phyloP scores from a whole-genome alignment of 148 eudicot species.

The Camellia lanceoleosa region DNA sequence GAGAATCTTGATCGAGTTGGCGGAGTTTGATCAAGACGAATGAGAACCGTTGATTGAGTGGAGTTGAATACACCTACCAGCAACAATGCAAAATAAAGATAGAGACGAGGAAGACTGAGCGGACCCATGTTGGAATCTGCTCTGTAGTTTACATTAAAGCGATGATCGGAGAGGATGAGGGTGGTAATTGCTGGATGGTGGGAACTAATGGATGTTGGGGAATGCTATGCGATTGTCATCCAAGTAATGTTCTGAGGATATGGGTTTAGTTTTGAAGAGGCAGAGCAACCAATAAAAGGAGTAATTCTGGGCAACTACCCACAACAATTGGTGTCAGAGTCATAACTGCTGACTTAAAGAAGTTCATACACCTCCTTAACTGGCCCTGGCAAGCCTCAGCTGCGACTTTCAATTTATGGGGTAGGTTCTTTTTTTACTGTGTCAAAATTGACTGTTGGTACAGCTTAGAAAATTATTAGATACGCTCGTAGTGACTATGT shows the following conservation, averaged over 20 bases:
- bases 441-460: neutral
- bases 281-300: neutral
- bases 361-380: constrained; percentile 5
- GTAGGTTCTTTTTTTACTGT: neutral
- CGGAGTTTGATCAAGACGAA: constrained; percentile 13
- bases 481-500: too few species aligned
- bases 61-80: neutral
- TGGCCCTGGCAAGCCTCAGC: neutral
- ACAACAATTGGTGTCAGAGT: constrained; percentile 1
- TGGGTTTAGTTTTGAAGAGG: too few species aligned
- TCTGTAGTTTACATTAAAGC: neutral
- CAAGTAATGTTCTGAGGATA: too few species aligned
- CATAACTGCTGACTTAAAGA: constrained; percentile 16
- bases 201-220: neutral
- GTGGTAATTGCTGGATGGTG: neutral
- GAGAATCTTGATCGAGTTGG: constrained; percentile 17
- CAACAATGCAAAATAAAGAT: constrained; percentile 9
- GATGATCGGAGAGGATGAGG: neutral
- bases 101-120: neutral
- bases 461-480: too few species aligned
- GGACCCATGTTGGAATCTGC: constrained; percentile 3
- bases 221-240: too few species aligned
- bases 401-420: neutral
- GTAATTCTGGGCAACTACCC: constrained; percentile 13
- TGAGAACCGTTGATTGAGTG: neutral